Evolutionary conservation across 768 basidiomycete species (phyloP).

Genomic region (Dioszegia hungarica): DNA sequence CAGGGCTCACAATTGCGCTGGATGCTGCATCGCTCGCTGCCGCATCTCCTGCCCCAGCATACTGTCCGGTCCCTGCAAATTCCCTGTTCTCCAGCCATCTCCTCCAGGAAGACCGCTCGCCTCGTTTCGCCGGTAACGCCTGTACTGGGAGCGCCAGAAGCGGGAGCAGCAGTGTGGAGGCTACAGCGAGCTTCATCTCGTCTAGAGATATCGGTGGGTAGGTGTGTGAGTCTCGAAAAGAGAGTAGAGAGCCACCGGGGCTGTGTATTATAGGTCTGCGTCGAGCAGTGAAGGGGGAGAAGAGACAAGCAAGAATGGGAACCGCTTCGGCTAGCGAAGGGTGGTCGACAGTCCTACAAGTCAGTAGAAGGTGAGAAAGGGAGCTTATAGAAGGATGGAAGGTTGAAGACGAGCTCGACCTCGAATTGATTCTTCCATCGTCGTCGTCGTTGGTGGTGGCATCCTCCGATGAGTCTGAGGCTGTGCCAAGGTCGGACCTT

Average conservation of each 20-base stretch:
- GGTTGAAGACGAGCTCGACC: too few species aligned
- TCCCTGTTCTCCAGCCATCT: conserved; percentile 9
- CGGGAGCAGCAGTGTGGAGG: conserved; percentile 29
- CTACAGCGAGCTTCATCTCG: conserved; percentile 16
- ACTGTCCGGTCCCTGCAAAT: conserved; percentile 5
- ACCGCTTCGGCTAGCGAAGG: conserved; percentile 19
- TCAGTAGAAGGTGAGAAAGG: neutral
- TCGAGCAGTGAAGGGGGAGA: conserved; percentile 3
- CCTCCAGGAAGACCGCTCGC: conserved; percentile 13
- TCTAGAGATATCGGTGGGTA: neutral
- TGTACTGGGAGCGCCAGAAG: conserved; percentile 21
- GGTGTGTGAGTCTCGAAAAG: too few species aligned
- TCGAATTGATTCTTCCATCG: too few species aligned
- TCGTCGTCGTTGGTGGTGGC: too few species aligned
- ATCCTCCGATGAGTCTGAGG: too few species aligned
- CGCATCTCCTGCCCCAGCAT: neutral
- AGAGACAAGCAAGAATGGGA: neutral
- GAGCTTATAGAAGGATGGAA: conserved; percentile 4
- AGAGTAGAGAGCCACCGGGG: conserved; percentile 24
- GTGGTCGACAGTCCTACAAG: neutral
- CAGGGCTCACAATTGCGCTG: neutral
- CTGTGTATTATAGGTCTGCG: conserved; percentile 12
- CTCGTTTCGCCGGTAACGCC: conserved; percentile 18
- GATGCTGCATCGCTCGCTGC: neutral
- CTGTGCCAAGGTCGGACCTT: too few species aligned